phyloP scores from a whole-genome alignment of 805 yeast species.

The Priceomyces medius region DNA sequence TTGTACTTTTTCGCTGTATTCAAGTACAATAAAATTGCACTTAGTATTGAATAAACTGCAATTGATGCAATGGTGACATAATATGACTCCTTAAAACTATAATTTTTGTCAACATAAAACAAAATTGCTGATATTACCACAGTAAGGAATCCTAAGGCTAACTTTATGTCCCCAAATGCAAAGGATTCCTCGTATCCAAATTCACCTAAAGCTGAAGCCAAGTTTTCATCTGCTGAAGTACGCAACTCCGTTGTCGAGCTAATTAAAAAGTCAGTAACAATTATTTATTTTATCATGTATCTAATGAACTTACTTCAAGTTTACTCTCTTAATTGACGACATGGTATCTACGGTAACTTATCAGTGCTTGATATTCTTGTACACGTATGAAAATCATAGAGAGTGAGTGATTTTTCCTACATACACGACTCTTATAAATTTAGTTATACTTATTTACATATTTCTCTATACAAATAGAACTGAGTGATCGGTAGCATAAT shows the following conservation, averaged over 20 bases:
- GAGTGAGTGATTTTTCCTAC: too few species aligned
- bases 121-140: slow-evolving; percentile 47
- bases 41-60: slow-evolving; percentile 35
- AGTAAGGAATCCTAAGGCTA: slow-evolving; percentile 49
- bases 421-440: neutral
- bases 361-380: neutral
- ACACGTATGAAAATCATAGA: neutral
- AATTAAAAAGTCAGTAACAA: slow-evolving; percentile 1
- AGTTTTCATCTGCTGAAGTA: slow-evolving; percentile 49
- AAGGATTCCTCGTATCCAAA: slow-evolving; percentile 52
- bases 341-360: slow-evolving; percentile 3
- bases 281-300: neutral
- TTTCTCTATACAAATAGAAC: too few species aligned
- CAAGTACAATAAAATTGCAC: slow-evolving; percentile 32
- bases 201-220: slow-evolving; percentile 39
- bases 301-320: slow-evolving; percentile 21
- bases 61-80: slow-evolving; percentile 35
- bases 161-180: slow-evolving; percentile 42
- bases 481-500: too few species aligned
- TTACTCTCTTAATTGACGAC: slow-evolving; percentile 21
- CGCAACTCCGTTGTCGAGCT: slow-evolving; percentile 50
- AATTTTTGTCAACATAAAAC: slow-evolving; percentile 50
- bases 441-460: neutral
- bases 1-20: slow-evolving; percentile 37
- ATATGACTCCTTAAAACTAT: slow-evolving; percentile 41